Evolutionary conservation across 1,284 basidiomycete genomes (phyloP).

Genomic region (Fistulina hepatica): DNA sequence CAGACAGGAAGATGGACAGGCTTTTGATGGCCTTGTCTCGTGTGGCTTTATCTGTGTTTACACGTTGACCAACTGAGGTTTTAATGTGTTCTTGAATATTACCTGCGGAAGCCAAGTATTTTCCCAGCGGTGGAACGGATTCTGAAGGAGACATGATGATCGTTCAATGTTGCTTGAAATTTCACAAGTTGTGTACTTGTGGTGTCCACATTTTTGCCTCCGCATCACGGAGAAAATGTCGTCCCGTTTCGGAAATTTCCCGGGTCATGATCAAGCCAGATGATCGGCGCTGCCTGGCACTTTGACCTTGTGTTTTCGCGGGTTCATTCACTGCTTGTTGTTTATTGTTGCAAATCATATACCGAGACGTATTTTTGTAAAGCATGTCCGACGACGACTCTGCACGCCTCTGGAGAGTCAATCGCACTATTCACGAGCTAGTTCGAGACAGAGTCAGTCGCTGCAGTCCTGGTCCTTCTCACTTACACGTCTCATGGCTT

Average conservation of each 20-base stretch:
- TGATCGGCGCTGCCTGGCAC: too few relatives aligned
- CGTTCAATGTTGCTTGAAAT: too few relatives aligned
- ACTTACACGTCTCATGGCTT: constrained; percentile 49
- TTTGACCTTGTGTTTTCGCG: too few relatives aligned
- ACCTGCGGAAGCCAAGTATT: constrained; percentile 88
- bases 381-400: constrained; percentile 64
- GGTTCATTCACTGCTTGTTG: too few relatives aligned
- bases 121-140: constrained; percentile 61
- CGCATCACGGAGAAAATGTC: too few relatives aligned
- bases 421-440: constrained; percentile 94
- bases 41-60: constrained; percentile 61
- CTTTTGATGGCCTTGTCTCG: constrained; percentile 82
- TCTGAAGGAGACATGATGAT: too few relatives aligned
- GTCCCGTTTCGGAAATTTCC: too few relatives aligned
- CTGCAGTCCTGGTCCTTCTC: constrained; percentile 9
- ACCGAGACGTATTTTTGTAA: too few relatives aligned
- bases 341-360: too few relatives aligned
- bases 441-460: constrained; percentile 84
- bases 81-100: constrained; percentile 16
- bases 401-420: constrained; percentile 90
- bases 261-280: too few relatives aligned
- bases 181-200: too few relatives aligned
- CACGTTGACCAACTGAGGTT: not conserved
- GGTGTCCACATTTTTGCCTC: too few relatives aligned
- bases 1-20: constrained; percentile 66